A percentile compares a stretch with the other conserved stretches of the same genome.
phyloP scores from a whole-genome alignment of 2,329 filamentous ascomycete genomes.

The Cladophialophora carrionii region DNA sequence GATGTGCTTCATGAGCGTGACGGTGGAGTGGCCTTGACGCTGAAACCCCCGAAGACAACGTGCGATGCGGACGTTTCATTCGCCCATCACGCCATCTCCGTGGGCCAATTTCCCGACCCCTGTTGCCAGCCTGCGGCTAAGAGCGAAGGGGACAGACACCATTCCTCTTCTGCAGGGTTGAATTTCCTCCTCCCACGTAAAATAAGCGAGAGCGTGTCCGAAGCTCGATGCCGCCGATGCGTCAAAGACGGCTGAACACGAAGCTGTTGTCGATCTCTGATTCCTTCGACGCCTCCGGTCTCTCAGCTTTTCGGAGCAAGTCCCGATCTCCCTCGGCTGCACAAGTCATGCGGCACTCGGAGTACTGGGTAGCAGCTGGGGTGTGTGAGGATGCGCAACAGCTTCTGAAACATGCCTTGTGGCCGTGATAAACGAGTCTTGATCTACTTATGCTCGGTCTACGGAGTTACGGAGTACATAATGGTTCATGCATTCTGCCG shows the following conservation, averaged over 20 bases:
- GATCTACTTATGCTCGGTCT: neutral
- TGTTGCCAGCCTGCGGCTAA: constrained; percentile 15
- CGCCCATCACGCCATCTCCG: constrained; percentile 16
- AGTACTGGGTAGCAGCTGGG: neutral
- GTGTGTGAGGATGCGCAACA: neutral
- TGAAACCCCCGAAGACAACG: constrained; percentile 18
- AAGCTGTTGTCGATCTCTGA: constrained; percentile 11
- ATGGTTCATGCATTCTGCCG: neutral
- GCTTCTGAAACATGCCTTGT: neutral
- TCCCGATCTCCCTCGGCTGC: neutral
- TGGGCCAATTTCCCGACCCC: constrained; percentile 32
- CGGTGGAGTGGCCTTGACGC: constrained; percentile 25
- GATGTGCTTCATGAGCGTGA: constrained; percentile 13
- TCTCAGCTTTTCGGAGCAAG: neutral
- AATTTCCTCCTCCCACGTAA: constrained; percentile 19
- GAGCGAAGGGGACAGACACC: constrained; percentile 8
- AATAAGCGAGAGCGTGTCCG: constrained; percentile 14
- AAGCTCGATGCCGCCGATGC: neutral
- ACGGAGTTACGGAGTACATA: neutral
- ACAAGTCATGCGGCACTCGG: neutral
- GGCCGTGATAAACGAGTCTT: neutral
- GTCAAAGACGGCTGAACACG: neutral
- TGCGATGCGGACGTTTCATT: constrained; percentile 20
- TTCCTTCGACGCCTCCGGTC: neutral
- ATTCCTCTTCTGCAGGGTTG: constrained; percentile 5